Conservation (phyloP, 1,139 yeast species). For the Pichia sp. region DNA sequence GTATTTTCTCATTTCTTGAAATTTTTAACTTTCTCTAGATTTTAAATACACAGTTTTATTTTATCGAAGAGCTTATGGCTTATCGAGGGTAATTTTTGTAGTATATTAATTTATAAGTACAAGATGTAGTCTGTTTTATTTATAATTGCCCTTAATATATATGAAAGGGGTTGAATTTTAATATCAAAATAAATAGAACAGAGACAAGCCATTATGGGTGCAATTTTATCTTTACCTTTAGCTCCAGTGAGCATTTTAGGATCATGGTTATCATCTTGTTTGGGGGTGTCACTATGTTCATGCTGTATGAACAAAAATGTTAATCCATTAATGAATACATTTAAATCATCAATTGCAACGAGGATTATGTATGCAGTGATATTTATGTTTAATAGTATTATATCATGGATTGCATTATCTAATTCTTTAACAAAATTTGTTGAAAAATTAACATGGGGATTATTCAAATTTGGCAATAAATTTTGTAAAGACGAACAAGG, state of each 20-base stretch:
- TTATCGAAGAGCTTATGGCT: too few species aligned
- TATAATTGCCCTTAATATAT: too few species aligned
- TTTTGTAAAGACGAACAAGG: slow-evolving; percentile 71
- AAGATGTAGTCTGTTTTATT: too few species aligned
- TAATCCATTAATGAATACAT: slow-evolving; percentile 52
- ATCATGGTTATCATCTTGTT: slow-evolving; percentile 69
- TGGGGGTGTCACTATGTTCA: slow-evolving; percentile 80
- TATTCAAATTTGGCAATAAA: slow-evolving; percentile 46
- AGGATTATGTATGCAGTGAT: slow-evolving; percentile 80
- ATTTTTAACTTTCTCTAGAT: too few species aligned
- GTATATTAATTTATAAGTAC: too few species aligned
- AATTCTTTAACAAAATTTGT: slow-evolving; percentile 73
- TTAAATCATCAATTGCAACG: slow-evolving; percentile 65
- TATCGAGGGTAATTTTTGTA: too few species aligned
- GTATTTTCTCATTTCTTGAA: too few species aligned
- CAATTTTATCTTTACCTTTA: slow-evolving; percentile 66
- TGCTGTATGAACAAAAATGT: slow-evolving; percentile 42
- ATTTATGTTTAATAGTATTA: slow-evolving; percentile 66
- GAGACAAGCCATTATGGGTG: slow-evolving; percentile 56
- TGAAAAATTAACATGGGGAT: slow-evolving; percentile 66
- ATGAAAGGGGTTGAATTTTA: not conserved
- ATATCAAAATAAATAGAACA: not conserved
- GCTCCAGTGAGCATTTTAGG: slow-evolving; percentile 53
- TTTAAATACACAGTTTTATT: too few species aligned
- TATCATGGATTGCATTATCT: slow-evolving; percentile 88